Evolutionary conservation across 2,329 filamentous ascomycete species (phyloP).

Genomic region (Sporothrix pallida): DNA sequence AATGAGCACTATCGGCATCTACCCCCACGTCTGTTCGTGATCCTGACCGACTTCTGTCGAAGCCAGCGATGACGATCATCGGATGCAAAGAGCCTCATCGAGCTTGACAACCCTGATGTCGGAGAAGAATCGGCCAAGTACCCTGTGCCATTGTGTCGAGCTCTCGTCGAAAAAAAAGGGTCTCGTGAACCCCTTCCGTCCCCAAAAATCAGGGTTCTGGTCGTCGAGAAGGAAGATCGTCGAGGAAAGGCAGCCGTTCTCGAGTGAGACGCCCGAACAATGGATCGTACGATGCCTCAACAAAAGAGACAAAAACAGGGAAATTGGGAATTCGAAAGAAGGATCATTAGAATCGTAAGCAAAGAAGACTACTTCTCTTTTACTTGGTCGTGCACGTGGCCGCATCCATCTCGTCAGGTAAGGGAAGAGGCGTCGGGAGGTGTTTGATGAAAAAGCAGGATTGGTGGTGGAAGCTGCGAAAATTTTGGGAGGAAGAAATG

Average conservation of each 20-base stretch:
- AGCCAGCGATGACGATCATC: background rate
- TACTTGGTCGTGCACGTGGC: background rate
- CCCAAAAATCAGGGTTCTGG: constrained; percentile 10
- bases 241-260: background rate
- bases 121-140: background rate
- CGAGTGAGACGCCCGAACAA: background rate
- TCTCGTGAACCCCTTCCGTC: background rate
- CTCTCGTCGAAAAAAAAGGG: background rate
- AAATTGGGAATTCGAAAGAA: background rate
- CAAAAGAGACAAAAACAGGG: background rate
- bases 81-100: background rate
- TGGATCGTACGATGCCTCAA: background rate
- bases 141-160: background rate
- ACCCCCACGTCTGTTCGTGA: background rate
- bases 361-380: background rate
- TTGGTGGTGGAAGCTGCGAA: background rate
- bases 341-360: background rate
- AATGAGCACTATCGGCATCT: background rate
- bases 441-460: background rate
- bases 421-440: background rate
- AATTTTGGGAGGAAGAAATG: background rate
- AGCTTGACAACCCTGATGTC: too few species aligned
- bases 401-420: background rate
- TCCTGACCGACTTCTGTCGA: background rate
- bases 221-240: background rate